These are phyloP conservation scores for Saraca asoca DNA, from an alignment of 331 rosid genomes.

Conservation along the genomic window DNA sequence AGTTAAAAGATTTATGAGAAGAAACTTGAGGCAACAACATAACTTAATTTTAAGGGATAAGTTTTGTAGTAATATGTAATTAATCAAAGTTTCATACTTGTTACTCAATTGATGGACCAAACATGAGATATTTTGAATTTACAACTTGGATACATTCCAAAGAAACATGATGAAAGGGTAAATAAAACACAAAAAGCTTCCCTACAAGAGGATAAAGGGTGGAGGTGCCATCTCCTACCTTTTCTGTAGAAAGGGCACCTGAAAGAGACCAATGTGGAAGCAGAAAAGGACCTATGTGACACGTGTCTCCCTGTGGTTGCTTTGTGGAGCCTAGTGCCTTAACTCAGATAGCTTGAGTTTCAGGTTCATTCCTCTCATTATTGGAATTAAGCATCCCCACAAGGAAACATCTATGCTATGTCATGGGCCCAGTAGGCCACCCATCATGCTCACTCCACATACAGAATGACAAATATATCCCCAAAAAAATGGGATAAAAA, in stretches of 20 bases:
- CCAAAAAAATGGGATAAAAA: too few species aligned
- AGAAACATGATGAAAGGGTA: background rate
- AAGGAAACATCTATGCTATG: conserved; percentile 9
- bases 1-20: too few species aligned
- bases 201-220: conserved; percentile 34
- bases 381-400: conserved; percentile 10
- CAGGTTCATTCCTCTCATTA: background rate
- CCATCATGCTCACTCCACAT: background rate
- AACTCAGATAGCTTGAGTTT: background rate
- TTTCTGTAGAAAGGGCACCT: conserved; percentile 44
- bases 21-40: too few species aligned
- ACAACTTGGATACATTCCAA: too few species aligned
- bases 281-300: conserved; percentile 34
- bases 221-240: conserved; percentile 31
- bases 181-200: conserved; percentile 10
- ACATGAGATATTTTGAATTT: too few species aligned
- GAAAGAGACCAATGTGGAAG: conserved; percentile 32
- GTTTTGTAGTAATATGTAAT: too few species aligned
- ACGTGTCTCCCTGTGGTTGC: conserved; percentile 34
- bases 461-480: background rate
- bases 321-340: background rate
- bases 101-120: too few species aligned
- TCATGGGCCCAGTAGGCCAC: conserved; percentile 29
- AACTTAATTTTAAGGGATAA: too few species aligned
- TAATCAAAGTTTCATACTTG: too few species aligned